phyloP scores from a whole-genome alignment of 2,329 filamentous ascomycete genomes.

The Sporothrix luriei region DNA sequence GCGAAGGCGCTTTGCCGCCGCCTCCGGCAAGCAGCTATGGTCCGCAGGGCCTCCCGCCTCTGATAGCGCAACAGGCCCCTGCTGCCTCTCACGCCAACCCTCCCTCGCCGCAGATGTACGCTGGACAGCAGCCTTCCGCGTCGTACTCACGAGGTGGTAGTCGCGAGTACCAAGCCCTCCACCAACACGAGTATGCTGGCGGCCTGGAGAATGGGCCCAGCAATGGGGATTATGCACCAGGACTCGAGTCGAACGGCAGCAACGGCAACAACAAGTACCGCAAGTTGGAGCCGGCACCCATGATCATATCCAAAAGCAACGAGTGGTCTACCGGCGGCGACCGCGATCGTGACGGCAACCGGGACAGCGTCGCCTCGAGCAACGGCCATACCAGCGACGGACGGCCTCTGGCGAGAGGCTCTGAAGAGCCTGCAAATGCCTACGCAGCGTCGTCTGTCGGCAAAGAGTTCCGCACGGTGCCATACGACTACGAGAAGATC shows the following conservation, averaged over 20 bases:
- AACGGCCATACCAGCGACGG: constrained; percentile 22
- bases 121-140: background rate
- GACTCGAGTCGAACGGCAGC: constrained; percentile 23
- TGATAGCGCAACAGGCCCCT: background rate
- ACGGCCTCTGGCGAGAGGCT: background rate
- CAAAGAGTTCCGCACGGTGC: constrained; percentile 59
- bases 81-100: background rate
- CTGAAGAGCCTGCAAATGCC: background rate
- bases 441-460: background rate
- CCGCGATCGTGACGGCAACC: background rate
- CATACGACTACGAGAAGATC: constrained; percentile 58
- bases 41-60: constrained; percentile 18
- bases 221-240: constrained; percentile 12
- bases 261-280: constrained; percentile 50
- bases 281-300: constrained; percentile 61
- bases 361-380: constrained; percentile 19
- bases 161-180: constrained; percentile 24
- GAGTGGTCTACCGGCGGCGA: constrained; percentile 17
- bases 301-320: background rate
- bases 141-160: constrained; percentile 16
- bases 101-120: constrained; percentile 16
- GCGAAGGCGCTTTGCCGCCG: background rate
- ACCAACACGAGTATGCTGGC: constrained; percentile 2
- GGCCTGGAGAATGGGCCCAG: constrained; percentile 1
- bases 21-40: constrained; percentile 17